A percentile compares a stretch with the other conserved stretches of the same genome.
phyloP scores from a whole-genome alignment of 176 grass and related monocot species.

The Aegilops speltoides region DNA sequence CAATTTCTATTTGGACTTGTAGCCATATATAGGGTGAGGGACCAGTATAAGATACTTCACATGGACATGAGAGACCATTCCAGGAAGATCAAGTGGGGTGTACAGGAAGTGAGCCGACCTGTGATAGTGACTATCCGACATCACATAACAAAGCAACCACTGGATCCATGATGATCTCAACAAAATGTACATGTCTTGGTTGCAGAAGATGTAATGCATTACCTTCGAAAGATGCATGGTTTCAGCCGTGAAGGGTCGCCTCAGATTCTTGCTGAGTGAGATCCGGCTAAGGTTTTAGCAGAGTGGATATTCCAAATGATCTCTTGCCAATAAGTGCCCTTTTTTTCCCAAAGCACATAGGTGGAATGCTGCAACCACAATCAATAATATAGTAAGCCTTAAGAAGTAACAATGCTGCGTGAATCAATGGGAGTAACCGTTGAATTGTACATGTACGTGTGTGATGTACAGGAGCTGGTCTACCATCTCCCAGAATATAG shows the following conservation, averaged over 20 bases:
- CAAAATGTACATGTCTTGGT: not conserved
- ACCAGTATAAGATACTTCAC: not conserved
- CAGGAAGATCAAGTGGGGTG: not conserved
- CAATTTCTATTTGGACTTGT: not conserved
- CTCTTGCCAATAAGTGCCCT: not conserved
- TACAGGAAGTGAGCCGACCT: too few relatives aligned
- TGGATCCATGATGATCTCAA: not conserved
- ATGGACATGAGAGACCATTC: not conserved
- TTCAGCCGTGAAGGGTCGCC: not conserved
- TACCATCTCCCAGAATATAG: too few relatives aligned
- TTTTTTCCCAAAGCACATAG: not conserved
- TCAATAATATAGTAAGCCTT: not conserved
- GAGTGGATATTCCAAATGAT: not conserved
- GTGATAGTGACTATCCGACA: not conserved
- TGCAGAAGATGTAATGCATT: not conserved
- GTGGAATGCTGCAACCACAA: not conserved
- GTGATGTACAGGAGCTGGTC: too few relatives aligned
- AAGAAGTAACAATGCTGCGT: not conserved
- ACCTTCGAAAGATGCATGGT: not conserved
- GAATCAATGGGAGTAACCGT: not conserved
- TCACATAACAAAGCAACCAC: not conserved
- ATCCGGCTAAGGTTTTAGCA: not conserved
- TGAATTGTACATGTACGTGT: too few relatives aligned
- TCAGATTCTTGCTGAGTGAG: not conserved
- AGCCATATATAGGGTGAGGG: not conserved